Conservation (phyloP, 148 eudicot genomes). For the Cornus florida region DNA sequence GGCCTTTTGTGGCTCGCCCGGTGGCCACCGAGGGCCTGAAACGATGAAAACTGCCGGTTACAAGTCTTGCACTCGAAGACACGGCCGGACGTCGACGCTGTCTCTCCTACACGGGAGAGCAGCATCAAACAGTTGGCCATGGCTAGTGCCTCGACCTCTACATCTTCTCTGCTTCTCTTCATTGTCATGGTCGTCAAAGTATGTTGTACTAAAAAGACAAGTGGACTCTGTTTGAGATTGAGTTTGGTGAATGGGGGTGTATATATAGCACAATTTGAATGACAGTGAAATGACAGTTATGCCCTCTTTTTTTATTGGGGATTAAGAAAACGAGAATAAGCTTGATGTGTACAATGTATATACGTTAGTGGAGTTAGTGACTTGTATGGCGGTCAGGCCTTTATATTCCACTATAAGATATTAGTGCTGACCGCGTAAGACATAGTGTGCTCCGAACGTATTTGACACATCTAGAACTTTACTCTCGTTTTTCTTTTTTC, state of each 20-base stretch:
- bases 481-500: neutral
- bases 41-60: slow-evolving; percentile 40
- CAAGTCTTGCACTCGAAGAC: slow-evolving; percentile 57
- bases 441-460: neutral
- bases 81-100: neutral
- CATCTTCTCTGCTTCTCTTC: slow-evolving; percentile 13
- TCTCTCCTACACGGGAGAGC: slow-evolving; percentile 12
- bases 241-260: neutral
- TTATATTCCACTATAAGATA: neutral
- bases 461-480: too few relatives aligned
- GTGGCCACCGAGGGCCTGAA: slow-evolving; percentile 75
- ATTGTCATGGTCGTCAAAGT: neutral
- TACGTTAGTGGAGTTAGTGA: neutral
- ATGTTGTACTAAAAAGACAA: too few relatives aligned
- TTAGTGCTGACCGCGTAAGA: neutral
- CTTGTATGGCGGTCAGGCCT: neutral
- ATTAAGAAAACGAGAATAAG: neutral
- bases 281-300: neutral
- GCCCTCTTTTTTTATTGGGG: neutral
- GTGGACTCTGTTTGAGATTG: neutral
- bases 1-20: slow-evolving; percentile 59
- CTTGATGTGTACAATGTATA: neutral
- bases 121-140: slow-evolving; percentile 29
- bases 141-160: slow-evolving; percentile 29
- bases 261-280: neutral